Evolutionary conservation across 208 protist species (phyloP).

Genomic region (Balamuthia mandrillaris): DNA sequence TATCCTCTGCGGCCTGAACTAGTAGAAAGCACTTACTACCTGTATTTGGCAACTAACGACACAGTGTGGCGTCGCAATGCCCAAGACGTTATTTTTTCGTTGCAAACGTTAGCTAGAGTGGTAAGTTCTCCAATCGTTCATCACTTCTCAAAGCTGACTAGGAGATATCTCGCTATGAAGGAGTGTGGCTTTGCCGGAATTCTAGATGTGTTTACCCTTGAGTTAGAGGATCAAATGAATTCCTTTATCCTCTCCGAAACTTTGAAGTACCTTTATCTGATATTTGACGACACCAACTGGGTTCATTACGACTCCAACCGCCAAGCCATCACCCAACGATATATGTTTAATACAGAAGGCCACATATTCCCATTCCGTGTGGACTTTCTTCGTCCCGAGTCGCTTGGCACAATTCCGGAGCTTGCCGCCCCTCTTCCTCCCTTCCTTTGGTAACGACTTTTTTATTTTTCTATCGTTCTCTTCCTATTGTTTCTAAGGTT

Average conservation of each 20-base stretch:
- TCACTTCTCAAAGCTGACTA: neutral
- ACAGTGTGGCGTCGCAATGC: constrained; percentile 27
- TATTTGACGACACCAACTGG: constrained; percentile 76
- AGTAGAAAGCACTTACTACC: constrained; percentile 77
- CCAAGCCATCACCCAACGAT: neutral
- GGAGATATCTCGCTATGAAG: neutral
- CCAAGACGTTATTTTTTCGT: constrained; percentile 38
- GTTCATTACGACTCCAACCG: neutral
- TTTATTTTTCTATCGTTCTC: too few relatives aligned
- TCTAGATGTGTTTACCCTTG: constrained; percentile 64
- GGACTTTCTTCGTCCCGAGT: too few relatives aligned
- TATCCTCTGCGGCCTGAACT: constrained; percentile 84
- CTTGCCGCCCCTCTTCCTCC: too few relatives aligned
- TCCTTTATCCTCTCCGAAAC: constrained; percentile 90
- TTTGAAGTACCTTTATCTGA: constrained; percentile 92
- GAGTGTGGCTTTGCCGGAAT: constrained; percentile 64
- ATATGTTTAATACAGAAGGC: constrained; percentile 72
- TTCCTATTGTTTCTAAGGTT: too few relatives aligned
- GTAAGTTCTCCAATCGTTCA: neutral
- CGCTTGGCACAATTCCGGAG: too few relatives aligned
- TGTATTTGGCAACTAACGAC: constrained; percentile 74
- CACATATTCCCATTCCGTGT: neutral
- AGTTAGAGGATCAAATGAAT: constrained; percentile 83
- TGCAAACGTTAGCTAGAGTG: constrained; percentile 20
- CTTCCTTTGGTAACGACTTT: too few relatives aligned